Base-by-base conservation (phyloP, 257 asterid genomes). In the Thymus quinquecostatus region DNA sequence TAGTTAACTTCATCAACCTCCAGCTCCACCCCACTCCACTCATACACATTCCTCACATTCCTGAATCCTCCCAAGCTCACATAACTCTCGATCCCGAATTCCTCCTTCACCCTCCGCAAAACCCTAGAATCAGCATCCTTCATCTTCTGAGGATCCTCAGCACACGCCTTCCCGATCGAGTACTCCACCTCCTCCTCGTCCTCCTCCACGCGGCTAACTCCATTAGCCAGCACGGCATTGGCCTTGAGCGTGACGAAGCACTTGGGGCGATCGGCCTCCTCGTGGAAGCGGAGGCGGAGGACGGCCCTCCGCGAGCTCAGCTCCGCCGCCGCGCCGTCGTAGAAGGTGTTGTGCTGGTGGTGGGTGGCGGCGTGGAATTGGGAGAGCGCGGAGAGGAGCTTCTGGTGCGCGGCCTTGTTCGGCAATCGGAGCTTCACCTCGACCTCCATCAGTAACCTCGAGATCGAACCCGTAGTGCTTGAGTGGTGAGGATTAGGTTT, bases 271-370 rank as follows among this genome's bases (percentile, higher is more conserved):
- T 66, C 65, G 60, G 84, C 68, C 11, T 84, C 81, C 50, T 94
- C 97, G 81, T 89, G 91, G 82, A 91, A 94, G 38, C 97, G 96
- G 70, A 94, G 87, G 10, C 99, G 96, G 65, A 94, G 94, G 64
- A 79, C 80, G 14, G 95, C 93, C 8, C 87, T 82, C 68, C 69
- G 84, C 2, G 95, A 84, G 74, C 88, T 82, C 64, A 94, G 80
- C 82, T 86, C 95, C 1, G 86, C 81, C 13, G 81, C 75, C 6
- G 84, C 59, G 29, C 97, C 97, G 79, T 94, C 99, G 72, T 76
- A 91, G 86, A 91, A 91, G 49, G 89, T 84, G 84, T 94, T 94
- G 77, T 82, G 90, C 57, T 94, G 98, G 80, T 85, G 82, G 82
- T 91, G 97, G 10, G 89, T 86, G 63, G 83, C 43, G 67, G 14